These are phyloP conservation scores for Candida rishiriensis DNA, from an alignment of 805 yeast genomes.

Conservation along the genomic window DNA sequence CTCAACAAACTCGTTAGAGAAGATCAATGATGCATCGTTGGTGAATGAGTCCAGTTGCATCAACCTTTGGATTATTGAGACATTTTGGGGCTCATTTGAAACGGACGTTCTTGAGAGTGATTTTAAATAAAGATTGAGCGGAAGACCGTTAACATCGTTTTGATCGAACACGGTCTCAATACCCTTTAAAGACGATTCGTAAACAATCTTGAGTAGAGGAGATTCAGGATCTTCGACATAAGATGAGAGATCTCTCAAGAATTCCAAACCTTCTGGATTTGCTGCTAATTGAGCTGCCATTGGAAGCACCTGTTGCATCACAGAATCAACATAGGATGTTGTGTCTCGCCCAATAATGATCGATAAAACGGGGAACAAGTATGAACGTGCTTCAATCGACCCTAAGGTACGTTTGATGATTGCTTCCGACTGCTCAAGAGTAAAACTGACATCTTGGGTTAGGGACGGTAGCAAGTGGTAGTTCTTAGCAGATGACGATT, in stretches of 20 bases:
- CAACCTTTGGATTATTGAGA: constrained; percentile 9
- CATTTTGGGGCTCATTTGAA: background rate
- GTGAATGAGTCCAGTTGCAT: constrained; percentile 26
- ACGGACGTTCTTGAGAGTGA: constrained; percentile 3
- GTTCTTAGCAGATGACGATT: background rate
- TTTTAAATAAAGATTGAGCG: constrained; percentile 9
- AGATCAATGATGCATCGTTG: constrained; percentile 27
- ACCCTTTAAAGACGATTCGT: constrained; percentile 3
- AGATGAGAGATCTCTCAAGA: constrained; percentile 1
- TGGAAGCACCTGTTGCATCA: background rate
- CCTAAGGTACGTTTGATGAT: too few species aligned
- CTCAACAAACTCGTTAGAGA: constrained; percentile 22
- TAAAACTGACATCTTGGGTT: too few species aligned
- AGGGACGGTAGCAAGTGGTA: too few species aligned
- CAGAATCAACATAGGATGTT: background rate
- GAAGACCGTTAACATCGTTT: background rate
- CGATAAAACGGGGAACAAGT: background rate
- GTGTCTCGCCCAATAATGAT: background rate
- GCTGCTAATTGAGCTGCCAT: background rate
- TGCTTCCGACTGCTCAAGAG: too few species aligned
- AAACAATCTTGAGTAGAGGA: background rate
- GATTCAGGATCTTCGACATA: background rate
- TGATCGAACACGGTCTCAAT: constrained; percentile 6
- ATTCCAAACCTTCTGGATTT: constrained; percentile 1
- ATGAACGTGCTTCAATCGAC: too few species aligned